Evolutionary conservation across 2,329 filamentous ascomycete genomes (phyloP), one percentile per base, ranked within the genome.

Genomic region (Nemania sp.): DNA sequence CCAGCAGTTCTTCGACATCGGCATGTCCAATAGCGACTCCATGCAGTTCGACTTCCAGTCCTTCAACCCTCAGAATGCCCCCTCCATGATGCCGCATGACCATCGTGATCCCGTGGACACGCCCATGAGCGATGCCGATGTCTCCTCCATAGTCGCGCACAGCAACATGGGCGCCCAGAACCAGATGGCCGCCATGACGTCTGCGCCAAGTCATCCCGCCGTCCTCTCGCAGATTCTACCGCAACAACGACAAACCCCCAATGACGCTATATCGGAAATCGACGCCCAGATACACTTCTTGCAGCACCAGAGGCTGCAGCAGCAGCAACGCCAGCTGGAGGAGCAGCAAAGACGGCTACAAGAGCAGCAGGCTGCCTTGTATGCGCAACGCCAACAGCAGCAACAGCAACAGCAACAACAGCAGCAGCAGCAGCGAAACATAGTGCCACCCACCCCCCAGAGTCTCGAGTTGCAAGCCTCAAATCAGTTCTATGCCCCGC

Each of bases 401-500:
- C 51, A 54, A 5, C 51, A 60, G 29, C 57, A 61, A 84, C 80
- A 85, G 60, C 82, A 81, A 63, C 80, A 45, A 17, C 47, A 50
- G 18, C 47, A 63, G 43, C 61, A 64, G 84, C 80, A 85, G 60
- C 82, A 81, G 64, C 80, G 68, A 56, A 72, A 83, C 60, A 86
- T 89, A 54, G 84, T 92, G 7, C 91, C 91, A 5, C 90, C 90
- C 2, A 95, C 91, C 13, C 91, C 91, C 0, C 91, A 90, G 72
- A 94, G 91, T 72, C 81, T 92, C 25, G 90, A 94, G 71, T 85
- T 94, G 76, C 87, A 89, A 73, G 84, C 79, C 70, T 85, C 77
- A 65, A 83, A 71, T 73, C 84, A 85, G 57, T 87, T 81, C 66
- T 92, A 88, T 71, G 74, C 85, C 55, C 82, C 84, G 46, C 79